Base-by-base conservation (phyloP, 75 land plant species). In the Cryptomeria japonica region DNA sequence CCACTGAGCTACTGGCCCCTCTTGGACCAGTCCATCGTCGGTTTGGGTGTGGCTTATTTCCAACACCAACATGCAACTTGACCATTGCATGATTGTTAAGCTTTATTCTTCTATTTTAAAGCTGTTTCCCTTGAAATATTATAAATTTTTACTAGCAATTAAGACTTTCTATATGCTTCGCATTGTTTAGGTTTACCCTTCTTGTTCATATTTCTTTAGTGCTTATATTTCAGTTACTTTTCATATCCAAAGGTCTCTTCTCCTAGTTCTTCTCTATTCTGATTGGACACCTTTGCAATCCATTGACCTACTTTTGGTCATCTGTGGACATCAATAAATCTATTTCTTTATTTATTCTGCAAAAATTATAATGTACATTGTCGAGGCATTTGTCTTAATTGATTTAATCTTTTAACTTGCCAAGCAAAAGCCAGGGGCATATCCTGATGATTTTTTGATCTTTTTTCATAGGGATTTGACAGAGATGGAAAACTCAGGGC, bases 401-500 rank as follows among this genome's bases (percentile, higher is more conserved):
- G 8, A 64, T 64, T 64, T 64, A 75, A 75, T 75, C 70, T 75
- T 7, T 75, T 75, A 12, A 75, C 1, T 75, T 75, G 13, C 38
- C 77, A 75, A 75, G 14, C 34, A 75, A 75, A 75, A 32, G 37
- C 3, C 77, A 31, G 77, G 37, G 38, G 16, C 77, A 25, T 75
- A 37, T 13, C 16, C 46, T 82, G 44, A 82, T 42, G 12, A 82
- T 44, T n/a, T 10, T 44, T 28, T 44, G 28, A 41, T 82, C 86
- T 85, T 72, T 37, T 68, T 39, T 87, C 80, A 34, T 86, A 98
- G 99, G 99, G 95, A 68, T 98, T 98, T 94, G 99, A 97, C 87
- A n/a, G n/a, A 87, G 92, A 92, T 83, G 93, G 99, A 28, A 96
- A 96, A 87, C 86, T 98, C 55, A 93, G 99, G 85, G 99, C 99